phyloP scores from a whole-genome alignment of 345 rosid genomes.

The Salix dunnii region DNA sequence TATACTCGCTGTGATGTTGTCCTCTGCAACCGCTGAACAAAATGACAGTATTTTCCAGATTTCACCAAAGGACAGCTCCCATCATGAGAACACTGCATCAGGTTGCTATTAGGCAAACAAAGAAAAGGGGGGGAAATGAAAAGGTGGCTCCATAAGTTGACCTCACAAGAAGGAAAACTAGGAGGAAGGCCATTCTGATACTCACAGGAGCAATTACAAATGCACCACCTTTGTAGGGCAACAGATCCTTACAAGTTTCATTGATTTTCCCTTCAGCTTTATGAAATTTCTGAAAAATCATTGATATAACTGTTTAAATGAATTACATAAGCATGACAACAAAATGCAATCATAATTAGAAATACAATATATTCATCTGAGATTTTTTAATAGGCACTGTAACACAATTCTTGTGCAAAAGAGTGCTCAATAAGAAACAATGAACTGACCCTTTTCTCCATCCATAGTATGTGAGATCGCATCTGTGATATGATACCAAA shows the following conservation, averaged over 20 bases:
- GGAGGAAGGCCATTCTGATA: conserved; percentile 10
- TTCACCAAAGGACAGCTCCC: conserved; percentile 82
- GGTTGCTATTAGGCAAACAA: not conserved
- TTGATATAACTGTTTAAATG: conserved; percentile 1
- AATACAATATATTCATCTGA: not conserved
- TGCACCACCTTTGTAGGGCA: conserved; percentile 61
- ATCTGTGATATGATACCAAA: conserved; percentile 80
- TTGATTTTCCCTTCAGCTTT: conserved; percentile 41
- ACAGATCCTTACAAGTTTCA: conserved; percentile 48
- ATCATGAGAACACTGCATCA: conserved; percentile 87
- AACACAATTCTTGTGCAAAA: not conserved
- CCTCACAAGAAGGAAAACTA: not conserved
- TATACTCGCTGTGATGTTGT: conserved; percentile 85
- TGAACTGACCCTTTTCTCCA: conserved; percentile 78
- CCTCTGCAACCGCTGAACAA: conserved; percentile 89
- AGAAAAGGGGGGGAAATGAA: not conserved
- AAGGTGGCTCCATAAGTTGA: not conserved
- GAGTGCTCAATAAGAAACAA: not conserved
- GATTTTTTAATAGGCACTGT: not conserved
- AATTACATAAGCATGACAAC: conserved; percentile 14
- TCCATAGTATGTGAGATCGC: conserved; percentile 95
- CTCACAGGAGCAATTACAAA: conserved; percentile 93
- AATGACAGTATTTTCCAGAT: conserved; percentile 85
- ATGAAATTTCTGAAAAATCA: conserved; percentile 53
- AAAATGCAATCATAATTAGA: conserved; percentile 1